Evolutionary conservation across 2,329 filamentous ascomycete species (phyloP), one percentile per base, ranked within the genome.

Genomic region (Venturia pyrina): DNA sequence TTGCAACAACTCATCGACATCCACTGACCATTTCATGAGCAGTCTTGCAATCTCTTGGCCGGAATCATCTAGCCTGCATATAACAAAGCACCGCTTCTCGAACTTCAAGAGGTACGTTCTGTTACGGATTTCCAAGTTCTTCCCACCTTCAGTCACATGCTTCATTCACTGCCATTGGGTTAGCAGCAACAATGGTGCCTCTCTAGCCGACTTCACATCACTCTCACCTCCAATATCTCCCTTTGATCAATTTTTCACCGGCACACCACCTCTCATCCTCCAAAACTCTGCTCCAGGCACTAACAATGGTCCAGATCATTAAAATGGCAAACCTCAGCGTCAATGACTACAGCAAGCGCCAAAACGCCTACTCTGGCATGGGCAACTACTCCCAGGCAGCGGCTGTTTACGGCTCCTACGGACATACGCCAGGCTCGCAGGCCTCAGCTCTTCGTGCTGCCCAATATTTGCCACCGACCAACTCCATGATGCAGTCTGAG

Each of bases 401-500:
- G 21, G 48, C 48, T 53, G 53, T 59, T 59, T 59, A 59, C 53
- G 57, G 56, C 15, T n/a, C 56, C 19, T 66, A 66, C 21, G 50
- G 48, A 28, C 63, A 56, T 24, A 40, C 37, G 43, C 34, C 62
- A 40, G 64, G 44, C 24, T 66, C 64, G 57, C 65, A 67, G 46
- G 65, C 65, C 21, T 53, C 60, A 37, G 62, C 62, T 28, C 62
- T 67, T 34, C 65, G 65, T n/a, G 65, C 62, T 24, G 59, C 60
- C 41, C 65, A 46, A 28, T 67, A 67, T 53, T 19, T 67, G 34
- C 34, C 46, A 21, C 34, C 50, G 3, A 62, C 69, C 62, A 68
- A 67, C 67, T 68, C 71, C 68, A 73, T 66, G 56, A 43, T 66
- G 24, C 64, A 66, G 64, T 21, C 24, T 53, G 53, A 43, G 24